Evolutionary conservation across 1,284 basidiomycete species (phyloP).

Genomic region (Apiotrichum akiyoshidainum): DNA sequence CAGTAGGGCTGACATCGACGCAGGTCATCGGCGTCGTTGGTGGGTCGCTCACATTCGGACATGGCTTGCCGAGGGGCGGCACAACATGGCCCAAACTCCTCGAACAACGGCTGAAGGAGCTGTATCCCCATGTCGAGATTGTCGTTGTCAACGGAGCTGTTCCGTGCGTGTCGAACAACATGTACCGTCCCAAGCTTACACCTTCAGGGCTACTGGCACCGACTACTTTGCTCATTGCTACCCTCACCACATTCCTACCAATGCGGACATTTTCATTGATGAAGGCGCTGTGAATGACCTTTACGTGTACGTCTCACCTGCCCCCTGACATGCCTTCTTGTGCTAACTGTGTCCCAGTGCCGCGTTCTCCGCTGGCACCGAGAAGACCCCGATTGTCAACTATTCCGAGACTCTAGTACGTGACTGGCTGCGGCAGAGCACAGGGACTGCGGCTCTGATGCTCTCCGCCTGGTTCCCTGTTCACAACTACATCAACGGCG

Average conservation of each 20-base stretch:
- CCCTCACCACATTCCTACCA: conserved; percentile 1
- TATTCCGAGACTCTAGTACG: conserved; percentile 12
- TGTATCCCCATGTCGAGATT: background rate
- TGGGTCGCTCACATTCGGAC: too few relatives aligned
- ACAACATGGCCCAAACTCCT: background rate
- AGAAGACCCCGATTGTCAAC: background rate
- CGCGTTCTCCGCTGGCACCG: too few relatives aligned
- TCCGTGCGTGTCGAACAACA: background rate
- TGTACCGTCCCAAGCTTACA: background rate
- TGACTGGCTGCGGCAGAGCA: background rate
- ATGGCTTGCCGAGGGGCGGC: too few relatives aligned
- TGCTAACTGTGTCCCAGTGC: too few relatives aligned
- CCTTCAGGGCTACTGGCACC: background rate
- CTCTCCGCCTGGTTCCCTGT: conserved; percentile 4
- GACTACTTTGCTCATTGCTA: conserved; percentile 15
- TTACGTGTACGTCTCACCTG: conserved; percentile 3
- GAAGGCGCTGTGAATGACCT: conserved; percentile 13
- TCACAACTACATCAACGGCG: conserved; percentile 3
- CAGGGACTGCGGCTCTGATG: conserved; percentile 4
- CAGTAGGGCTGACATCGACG: too few relatives aligned
- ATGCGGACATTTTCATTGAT: conserved; percentile 10
- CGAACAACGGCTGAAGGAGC: background rate
- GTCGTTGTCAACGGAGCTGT: conserved; percentile 5
- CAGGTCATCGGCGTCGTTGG: too few relatives aligned
- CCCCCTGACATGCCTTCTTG: too few relatives aligned